Base-by-base conservation (phyloP, 768 basidiomycete genomes). In the Tubosaeta sp. region DNA sequence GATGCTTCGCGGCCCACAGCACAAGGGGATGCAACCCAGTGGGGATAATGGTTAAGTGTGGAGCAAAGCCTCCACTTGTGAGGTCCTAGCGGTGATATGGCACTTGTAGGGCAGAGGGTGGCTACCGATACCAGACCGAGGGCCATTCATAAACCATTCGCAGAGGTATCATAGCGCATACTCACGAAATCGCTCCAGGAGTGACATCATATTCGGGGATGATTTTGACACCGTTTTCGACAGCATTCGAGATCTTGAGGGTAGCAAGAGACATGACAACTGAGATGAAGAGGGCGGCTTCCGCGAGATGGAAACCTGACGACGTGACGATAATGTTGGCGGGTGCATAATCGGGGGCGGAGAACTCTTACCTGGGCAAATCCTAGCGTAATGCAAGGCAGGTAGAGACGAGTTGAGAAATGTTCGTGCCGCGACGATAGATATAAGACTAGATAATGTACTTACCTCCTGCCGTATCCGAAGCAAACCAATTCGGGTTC, bases 91-190 rank as follows among this genome's bases (percentile, higher is more conserved):
- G 39, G 65, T 75, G 55, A 84, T 76, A n/a, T 65, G 62, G 62
- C 77, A 84, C 54, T 71, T 75, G 64, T 81, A 83, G 19, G 81
- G 77, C 55, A 73, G 76, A 3, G 78, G 80, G 56, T 82, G 82
- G 13, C 64, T 66, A 19, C 3, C 2, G 3, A 8, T 13, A 30
- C 19, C 31, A 9, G 16, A 19, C 18, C 5, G 7, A 29, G 44
- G 6, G 40, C 41, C 31, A 34, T 8, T n/a, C 6, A 19, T 32
- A 16, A 35, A 16, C 6, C 3, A 18, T 8, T 2, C 8, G n/a
- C 24, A 16, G 25, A 36, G 35, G 10, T 3, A 6, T 18, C 9
- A 9, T 22, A 14, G 14, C 21, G 7, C 6, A 31, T 1, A 60
- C 72, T 25, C 49, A 79, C 80, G 73, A 75, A 46, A 82, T 69